Conservation (phyloP, 805 yeast species). For the Candida broadrunensis region DNA sequence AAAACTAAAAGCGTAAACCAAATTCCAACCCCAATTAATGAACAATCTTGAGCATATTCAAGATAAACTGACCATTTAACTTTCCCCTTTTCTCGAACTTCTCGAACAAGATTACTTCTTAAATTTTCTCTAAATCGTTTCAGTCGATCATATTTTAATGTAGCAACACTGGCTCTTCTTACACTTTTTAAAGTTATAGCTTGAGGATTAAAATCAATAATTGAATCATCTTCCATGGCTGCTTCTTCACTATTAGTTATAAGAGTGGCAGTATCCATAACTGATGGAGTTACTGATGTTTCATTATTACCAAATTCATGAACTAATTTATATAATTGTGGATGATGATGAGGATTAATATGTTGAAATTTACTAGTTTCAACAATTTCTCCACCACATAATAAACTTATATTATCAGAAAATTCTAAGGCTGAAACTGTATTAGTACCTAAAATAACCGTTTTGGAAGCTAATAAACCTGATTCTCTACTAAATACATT, state of each 20-base stretch:
- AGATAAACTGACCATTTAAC: conserved; percentile 54
- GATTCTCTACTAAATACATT: conserved; percentile 40
- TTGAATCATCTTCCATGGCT: conserved; percentile 12
- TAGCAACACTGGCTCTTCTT: conserved; percentile 55
- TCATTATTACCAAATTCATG: conserved; percentile 33
- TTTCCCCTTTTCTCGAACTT: conserved; percentile 52
- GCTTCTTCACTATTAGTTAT: conserved; percentile 9
- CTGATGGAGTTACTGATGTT: conserved; percentile 8
- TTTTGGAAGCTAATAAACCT: conserved; percentile 51
- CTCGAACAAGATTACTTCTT: conserved; percentile 38
- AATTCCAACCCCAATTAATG: conserved; percentile 44
- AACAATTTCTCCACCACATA: conserved; percentile 50
- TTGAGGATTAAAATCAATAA: not conserved
- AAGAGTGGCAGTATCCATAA: not conserved
- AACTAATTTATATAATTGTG: conserved; percentile 33
- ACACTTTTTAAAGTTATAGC: conserved; percentile 5
- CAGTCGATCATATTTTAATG: conserved; percentile 45
- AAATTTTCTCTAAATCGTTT: conserved; percentile 25
- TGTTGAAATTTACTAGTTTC: conserved; percentile 43
- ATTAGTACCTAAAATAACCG: conserved; percentile 58
- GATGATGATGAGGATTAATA: conserved; percentile 16
- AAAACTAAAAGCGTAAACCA: conserved; percentile 21
- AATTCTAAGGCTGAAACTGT: conserved; percentile 51
- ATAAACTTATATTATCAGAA: conserved; percentile 59
- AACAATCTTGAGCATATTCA: conserved; percentile 60